These are phyloP conservation scores for Colletotrichum siamense DNA, from an alignment of 2,329 filamentous ascomycete genomes.

Conservation along the genomic window DNA sequence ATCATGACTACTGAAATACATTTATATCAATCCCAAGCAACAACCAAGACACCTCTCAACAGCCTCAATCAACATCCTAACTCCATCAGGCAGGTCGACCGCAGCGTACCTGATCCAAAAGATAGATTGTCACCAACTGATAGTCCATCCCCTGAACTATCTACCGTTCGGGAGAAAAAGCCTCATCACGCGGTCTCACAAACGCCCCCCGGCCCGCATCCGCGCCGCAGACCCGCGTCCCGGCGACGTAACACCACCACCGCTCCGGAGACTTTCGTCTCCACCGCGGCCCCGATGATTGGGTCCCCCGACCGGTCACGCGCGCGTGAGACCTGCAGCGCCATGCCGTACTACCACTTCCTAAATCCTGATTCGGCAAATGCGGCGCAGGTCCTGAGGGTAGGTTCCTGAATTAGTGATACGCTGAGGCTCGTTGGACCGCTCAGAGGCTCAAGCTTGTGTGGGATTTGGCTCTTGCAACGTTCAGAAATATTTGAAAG, in stretches of 20 bases:
- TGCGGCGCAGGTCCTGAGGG: neutral
- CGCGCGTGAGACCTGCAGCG: neutral
- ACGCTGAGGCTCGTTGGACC: neutral
- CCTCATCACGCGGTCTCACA: neutral
- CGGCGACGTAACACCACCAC: neutral
- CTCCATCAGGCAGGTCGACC: neutral
- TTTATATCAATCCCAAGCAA: neutral
- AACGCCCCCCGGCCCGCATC: neutral
- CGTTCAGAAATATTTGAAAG: neutral
- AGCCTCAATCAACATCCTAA: neutral
- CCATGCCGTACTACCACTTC: neutral
- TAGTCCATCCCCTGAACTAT: neutral
- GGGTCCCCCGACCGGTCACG: neutral
- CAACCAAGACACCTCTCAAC: neutral
- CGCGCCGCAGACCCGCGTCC: neutral
- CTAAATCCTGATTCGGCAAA: neutral
- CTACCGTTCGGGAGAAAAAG: neutral
- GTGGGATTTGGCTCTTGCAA: neutral
- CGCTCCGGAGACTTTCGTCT: neutral
- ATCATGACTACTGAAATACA: neutral
- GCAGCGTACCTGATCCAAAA: neutral
- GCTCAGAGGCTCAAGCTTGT: neutral
- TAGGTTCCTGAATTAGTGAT: neutral
- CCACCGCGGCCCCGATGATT: constrained; percentile 6
- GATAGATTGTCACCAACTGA: neutral